These are phyloP conservation scores for Coemansia sp. DNA, from an alignment of 192 early-diverging fungal genomes.

Conservation along the genomic window DNA sequence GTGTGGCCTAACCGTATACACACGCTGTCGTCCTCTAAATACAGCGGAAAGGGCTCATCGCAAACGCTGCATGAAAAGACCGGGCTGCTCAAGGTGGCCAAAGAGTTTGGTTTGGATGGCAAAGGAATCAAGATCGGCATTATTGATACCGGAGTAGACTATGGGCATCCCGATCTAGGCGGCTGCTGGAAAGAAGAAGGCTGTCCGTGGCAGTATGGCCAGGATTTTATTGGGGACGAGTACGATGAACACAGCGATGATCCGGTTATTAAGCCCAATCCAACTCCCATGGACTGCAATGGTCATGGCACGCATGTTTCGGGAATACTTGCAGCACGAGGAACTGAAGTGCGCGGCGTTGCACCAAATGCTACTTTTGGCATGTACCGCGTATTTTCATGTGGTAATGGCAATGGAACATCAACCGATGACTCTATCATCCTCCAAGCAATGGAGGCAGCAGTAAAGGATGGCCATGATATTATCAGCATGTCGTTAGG, in stretches of 20 bases:
- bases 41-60: background rate
- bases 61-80: slow-evolving; percentile 46
- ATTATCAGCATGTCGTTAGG: slow-evolving; percentile 70
- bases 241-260: slow-evolving; percentile 4
- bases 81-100: slow-evolving; percentile 48
- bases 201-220: slow-evolving; percentile 59
- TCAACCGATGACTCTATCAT: slow-evolving; percentile 54
- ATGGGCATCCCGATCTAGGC: slow-evolving; percentile 65
- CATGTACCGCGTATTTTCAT: slow-evolving; percentile 65
- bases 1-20: slow-evolving; percentile 20
- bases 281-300: slow-evolving; percentile 53
- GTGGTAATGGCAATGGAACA: slow-evolving; percentile 29
- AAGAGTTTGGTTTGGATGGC: slow-evolving; percentile 56
- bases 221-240: slow-evolving; percentile 57
- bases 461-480: slow-evolving; percentile 49
- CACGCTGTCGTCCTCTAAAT: slow-evolving; percentile 2
- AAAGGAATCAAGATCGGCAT: slow-evolving; percentile 65
- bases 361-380: slow-evolving; percentile 64
- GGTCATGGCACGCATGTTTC: slow-evolving; percentile 72
- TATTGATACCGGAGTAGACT: slow-evolving; percentile 68
- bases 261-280: slow-evolving; percentile 51
- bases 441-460: slow-evolving; percentile 58
- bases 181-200: slow-evolving; percentile 59
- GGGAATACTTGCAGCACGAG: slow-evolving; percentile 56
- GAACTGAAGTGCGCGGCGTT: slow-evolving; percentile 56